Evolutionary conservation across 208 protist genomes (phyloP).

Genomic region (Trypanosoma scelopori): DNA sequence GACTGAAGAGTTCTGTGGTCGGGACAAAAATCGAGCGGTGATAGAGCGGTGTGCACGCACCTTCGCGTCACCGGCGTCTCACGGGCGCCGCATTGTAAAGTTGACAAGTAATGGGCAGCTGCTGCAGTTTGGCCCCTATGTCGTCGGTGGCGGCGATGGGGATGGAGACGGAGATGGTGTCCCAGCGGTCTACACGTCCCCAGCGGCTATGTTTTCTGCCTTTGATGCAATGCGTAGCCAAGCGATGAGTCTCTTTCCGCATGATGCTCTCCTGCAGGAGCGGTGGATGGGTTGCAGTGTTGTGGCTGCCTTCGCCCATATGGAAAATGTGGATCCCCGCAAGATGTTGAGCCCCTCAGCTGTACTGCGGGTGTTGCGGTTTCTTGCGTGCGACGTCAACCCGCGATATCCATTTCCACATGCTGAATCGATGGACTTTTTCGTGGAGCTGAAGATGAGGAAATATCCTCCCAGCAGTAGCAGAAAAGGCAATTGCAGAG

Average conservation of each 20-base stretch:
- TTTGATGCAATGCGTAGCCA: constrained; percentile 26
- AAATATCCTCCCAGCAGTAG: not conserved
- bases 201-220: constrained; percentile 16
- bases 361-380: constrained; percentile 19
- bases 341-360: constrained; percentile 17
- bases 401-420: constrained; percentile 25
- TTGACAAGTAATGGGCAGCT: constrained; percentile 26
- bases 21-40: not conserved
- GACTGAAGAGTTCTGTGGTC: not conserved
- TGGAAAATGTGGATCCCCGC: not conserved
- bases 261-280: constrained; percentile 24
- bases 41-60: not conserved
- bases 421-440: not conserved
- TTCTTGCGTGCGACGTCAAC: constrained; percentile 22
- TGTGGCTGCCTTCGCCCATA: constrained; percentile 14
- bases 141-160: no score
- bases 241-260: constrained; percentile 22
- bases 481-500: not conserved
- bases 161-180: not conserved
- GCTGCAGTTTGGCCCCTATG: constrained; percentile 16
- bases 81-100: constrained; percentile 10
- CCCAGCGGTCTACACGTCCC: constrained; percentile 17
- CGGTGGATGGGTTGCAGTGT: constrained; percentile 30
- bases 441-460: not conserved
- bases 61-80: constrained; percentile 21